Conservation (phyloP, 2,329 filamentous ascomycete species). For the Conoideocrella luteorostrata region DNA sequence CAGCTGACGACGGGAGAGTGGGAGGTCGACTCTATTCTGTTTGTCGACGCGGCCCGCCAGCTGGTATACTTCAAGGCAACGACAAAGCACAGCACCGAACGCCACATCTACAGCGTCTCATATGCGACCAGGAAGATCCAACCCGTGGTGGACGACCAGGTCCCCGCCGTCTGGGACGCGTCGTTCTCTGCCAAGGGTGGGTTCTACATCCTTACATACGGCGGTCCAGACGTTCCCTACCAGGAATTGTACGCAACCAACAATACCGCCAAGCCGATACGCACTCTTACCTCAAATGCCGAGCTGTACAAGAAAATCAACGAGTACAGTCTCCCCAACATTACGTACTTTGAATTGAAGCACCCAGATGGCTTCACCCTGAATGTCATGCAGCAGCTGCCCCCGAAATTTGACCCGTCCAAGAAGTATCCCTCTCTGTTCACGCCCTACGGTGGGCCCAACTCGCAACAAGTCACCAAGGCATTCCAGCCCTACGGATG, state of each 20-base stretch:
- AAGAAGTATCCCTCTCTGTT: constrained; percentile 63
- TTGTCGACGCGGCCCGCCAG: constrained; percentile 49
- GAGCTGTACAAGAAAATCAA: constrained; percentile 47
- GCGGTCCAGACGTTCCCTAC: constrained; percentile 61
- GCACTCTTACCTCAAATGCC: constrained; percentile 55
- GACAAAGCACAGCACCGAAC: constrained; percentile 58
- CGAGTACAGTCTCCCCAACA: constrained; percentile 56
- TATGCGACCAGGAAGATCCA: constrained; percentile 47
- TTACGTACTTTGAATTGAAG: constrained; percentile 55
- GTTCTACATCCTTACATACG: constrained; percentile 61
- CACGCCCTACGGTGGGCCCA: constrained; percentile 62
- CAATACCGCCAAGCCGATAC: constrained; percentile 40
- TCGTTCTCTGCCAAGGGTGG: constrained; percentile 57
- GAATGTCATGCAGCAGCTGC: constrained; percentile 60
- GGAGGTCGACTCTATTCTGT: constrained; percentile 55
- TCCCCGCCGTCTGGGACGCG: constrained; percentile 54
- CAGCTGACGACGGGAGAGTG: constrained; percentile 59
- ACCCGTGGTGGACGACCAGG: constrained; percentile 54
- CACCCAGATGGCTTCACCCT: constrained; percentile 56
- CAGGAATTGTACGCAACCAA: constrained; percentile 59
- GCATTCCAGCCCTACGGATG: constrained; percentile 48
- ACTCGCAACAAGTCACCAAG: constrained; percentile 55
- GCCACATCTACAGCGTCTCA: constrained; percentile 61
- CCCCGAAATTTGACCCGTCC: constrained; percentile 54
- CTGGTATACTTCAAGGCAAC: constrained; percentile 61